A percentile compares a stretch with the other conserved stretches of the same genome.
Evolutionary conservation across 2,329 filamentous ascomycete species (phyloP).

Genomic region (Hymenoscyphus linearis): DNA sequence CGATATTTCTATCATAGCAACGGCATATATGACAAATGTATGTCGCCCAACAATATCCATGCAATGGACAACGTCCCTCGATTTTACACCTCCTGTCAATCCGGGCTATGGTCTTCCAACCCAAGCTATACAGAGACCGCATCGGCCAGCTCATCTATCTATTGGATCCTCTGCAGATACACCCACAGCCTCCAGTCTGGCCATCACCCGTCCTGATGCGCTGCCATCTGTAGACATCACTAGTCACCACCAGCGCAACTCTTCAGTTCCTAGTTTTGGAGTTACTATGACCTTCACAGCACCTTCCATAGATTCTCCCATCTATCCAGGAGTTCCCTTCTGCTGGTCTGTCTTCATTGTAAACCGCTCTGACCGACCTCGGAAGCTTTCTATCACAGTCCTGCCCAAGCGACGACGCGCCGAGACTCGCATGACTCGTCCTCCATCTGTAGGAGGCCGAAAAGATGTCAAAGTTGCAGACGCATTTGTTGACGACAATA

Average conservation of each 20-base stretch:
- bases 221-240: conserved; percentile 54
- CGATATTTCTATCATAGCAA: conserved; percentile 55
- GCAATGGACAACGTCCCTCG: conserved; percentile 62
- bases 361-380: conserved; percentile 57
- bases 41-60: conserved; percentile 60
- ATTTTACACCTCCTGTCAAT: conserved; percentile 63
- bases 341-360: conserved; percentile 70
- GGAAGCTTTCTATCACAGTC: conserved; percentile 66
- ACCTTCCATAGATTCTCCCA: conserved; percentile 50
- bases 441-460: conserved; percentile 44
- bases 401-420: conserved; percentile 59
- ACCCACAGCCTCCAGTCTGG: conserved; percentile 51
- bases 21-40: conserved; percentile 48
- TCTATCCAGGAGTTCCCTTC: conserved; percentile 63
- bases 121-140: conserved; percentile 54
- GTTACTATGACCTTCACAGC: conserved; percentile 71
- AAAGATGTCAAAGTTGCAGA: conserved; percentile 45
- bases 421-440: conserved; percentile 40
- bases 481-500: conserved; percentile 65
- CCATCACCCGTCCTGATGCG: conserved; percentile 53
- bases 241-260: conserved; percentile 35
- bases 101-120: conserved; percentile 54
- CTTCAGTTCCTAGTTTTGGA: conserved; percentile 54
- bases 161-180: conserved; percentile 50
- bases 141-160: conserved; percentile 59